phyloP scores from a whole-genome alignment of 345 rosid genomes.

The Citrus reticulata region DNA sequence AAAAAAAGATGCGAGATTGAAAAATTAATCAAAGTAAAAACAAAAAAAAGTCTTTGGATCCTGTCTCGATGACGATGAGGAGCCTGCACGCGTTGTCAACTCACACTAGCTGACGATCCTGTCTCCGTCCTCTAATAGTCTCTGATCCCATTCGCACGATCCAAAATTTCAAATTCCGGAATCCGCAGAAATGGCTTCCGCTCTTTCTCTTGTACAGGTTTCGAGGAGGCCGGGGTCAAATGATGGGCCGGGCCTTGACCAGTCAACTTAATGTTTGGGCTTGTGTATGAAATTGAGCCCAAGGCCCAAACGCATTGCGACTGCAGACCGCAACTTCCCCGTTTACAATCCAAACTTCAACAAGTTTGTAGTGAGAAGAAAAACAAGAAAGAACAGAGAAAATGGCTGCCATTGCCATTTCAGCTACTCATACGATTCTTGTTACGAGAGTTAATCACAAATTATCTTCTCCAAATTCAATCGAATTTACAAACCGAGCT shows the following conservation, averaged over 20 bases:
- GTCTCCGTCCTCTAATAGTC: no score
- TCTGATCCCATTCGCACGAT: background rate
- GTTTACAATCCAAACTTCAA: background rate
- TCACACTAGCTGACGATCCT: no score
- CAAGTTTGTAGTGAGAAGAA: no score
- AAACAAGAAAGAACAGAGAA: no score
- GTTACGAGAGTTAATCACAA: background rate
- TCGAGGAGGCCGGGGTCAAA: background rate
- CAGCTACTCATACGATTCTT: background rate
- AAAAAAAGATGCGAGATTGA: background rate
- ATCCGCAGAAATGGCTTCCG: background rate
- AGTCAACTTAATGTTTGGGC: background rate
- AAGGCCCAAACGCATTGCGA: background rate
- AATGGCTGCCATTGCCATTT: conserved; percentile 9
- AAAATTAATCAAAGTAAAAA: background rate
- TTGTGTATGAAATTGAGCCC: rapidly evolving
- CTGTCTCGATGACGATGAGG: no score
- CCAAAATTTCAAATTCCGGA: background rate
- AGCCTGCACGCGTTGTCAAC: background rate
- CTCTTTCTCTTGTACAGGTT: background rate
- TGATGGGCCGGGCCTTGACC: background rate
- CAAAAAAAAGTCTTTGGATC: background rate
- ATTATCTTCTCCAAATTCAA: background rate
- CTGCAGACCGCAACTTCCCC: background rate
- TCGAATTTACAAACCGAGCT: background rate